Base-by-base conservation (phyloP, 805 yeast species). In the Yarrowia keelungensis region DNA sequence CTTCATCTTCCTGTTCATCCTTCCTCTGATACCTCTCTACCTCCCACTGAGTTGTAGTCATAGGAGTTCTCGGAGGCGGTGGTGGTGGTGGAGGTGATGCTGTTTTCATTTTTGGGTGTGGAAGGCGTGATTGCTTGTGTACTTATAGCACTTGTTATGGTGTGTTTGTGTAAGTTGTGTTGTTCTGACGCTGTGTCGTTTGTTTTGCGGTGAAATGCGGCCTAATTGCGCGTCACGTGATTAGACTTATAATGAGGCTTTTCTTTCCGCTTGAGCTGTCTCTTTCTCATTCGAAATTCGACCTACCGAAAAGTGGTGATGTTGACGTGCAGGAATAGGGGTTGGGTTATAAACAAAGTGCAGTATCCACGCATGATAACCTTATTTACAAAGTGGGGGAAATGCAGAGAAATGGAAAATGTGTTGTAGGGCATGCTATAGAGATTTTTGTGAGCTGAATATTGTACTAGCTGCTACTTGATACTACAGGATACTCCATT, bases 291-390 rank as follows among this genome's bases (percentile, higher is more conserved):
- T 26, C 32, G 32, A 8, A n/a, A n/a, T 38, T 36, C 8, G 43
- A 36, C 58, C 58, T 51, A 12, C 43, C 38, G 32, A n/a, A 15
- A 12, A 35, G n/a, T 38, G 43, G 22, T 51, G n/a, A 12, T 36
- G 58, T 38, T 36, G 58, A 36, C 16, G 32, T 47, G 11, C 19
- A 7, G 14, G n/a, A 2, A 22, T 26, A 26, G 36, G 51, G 11
- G 16, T 8, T 8, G n/a, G 19, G 19, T 16, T 38, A 53, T 38
- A 39, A 53, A 15, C 14, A 8, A 49, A 53, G 45, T 53, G 59
- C 59, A 39, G 45, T 39, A 53, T 53, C 59, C 45, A 53, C 7
- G 59, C 59, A 53, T 12, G 59, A 53, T 53, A 53, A 53, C 59
- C 59, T 53, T 53, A 38, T 38, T 51, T 5, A 0, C 5, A 3